A percentile compares a stretch with the other conserved stretches of the same genome.
Evolutionary conservation across 1,284 basidiomycete species (phyloP).

Genomic region (Cutaneotrichosporon sp.): DNA sequence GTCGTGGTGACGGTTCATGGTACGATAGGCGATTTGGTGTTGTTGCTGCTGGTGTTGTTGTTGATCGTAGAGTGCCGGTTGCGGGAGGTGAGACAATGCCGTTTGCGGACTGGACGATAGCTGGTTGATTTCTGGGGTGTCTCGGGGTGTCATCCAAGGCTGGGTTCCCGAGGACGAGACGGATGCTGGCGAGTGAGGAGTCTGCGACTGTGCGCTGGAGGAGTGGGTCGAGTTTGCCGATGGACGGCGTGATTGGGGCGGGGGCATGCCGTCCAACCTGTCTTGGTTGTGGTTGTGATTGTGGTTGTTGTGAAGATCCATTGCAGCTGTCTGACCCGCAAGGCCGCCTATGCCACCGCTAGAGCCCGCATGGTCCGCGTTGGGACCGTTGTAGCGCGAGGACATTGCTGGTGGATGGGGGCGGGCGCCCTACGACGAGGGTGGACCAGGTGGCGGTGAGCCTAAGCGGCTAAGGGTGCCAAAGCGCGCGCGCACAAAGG

Average conservation of each 20-base stretch:
- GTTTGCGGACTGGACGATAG: slow-evolving; percentile 6
- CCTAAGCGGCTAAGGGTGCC: too few species aligned
- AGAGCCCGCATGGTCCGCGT: not conserved
- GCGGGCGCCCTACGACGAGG: not conserved
- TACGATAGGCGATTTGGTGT: not conserved
- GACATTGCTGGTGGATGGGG: slow-evolving; percentile 6
- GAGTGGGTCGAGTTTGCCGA: slow-evolving; percentile 5
- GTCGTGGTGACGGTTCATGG: slow-evolving; percentile 13
- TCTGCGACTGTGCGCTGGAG: not conserved
- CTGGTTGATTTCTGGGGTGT: slow-evolving; percentile 1
- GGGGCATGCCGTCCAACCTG: too few species aligned
- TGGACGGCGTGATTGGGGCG: not conserved
- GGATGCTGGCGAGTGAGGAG: slow-evolving; percentile 15
- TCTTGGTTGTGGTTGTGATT: too few species aligned
- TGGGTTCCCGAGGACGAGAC: slow-evolving; percentile 23
- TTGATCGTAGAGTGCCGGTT: not conserved
- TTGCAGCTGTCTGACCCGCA: not conserved
- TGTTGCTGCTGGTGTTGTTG: slow-evolving; percentile 1
- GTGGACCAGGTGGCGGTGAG: too few species aligned
- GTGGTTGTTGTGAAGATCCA: too few species aligned
- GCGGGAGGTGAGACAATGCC: not conserved
- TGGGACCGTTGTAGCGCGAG: slow-evolving; percentile 1
- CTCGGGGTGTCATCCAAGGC: slow-evolving; percentile 11
- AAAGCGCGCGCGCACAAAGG: too few species aligned
- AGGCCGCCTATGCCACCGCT: not conserved